A percentile compares a stretch with the other conserved stretches of the same genome.
Evolutionary conservation across 2,329 filamentous ascomycete species (phyloP).

Genomic region (Aspergillus floridensis): DNA sequence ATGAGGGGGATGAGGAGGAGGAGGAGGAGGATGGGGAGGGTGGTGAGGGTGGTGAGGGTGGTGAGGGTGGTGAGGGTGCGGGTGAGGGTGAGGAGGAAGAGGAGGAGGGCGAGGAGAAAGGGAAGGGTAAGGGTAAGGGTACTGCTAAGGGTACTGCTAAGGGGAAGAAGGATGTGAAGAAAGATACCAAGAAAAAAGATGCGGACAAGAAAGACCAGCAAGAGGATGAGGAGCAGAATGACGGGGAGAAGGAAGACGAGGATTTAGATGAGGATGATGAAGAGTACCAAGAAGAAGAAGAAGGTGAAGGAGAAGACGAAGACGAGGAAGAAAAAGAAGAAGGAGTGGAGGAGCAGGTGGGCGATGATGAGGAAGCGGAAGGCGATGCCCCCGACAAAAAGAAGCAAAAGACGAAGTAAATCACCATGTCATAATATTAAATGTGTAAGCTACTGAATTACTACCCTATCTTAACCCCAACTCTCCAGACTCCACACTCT

Average conservation of each 20-base stretch:
- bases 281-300: background rate
- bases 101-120: background rate
- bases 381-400: background rate
- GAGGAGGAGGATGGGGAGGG: background rate
- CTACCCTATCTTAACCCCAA: background rate
- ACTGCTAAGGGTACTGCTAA: background rate
- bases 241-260: background rate
- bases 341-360: background rate
- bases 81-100: background rate
- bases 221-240: background rate
- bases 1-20: constrained; percentile 5
- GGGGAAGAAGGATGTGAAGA: too few relatives aligned
- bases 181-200: too few relatives aligned
- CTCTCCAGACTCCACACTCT: background rate
- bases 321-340: background rate
- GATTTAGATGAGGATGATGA: background rate
- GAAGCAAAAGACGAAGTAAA: background rate
- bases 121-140: background rate
- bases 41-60: background rate
- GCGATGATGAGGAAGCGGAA: background rate
- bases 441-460: too few relatives aligned
- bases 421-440: background rate
- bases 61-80: background rate
- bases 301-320: background rate
- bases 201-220: background rate